Conservation (phyloP, 106 monocot species). For the Acanthochlamys bracteata region DNA sequence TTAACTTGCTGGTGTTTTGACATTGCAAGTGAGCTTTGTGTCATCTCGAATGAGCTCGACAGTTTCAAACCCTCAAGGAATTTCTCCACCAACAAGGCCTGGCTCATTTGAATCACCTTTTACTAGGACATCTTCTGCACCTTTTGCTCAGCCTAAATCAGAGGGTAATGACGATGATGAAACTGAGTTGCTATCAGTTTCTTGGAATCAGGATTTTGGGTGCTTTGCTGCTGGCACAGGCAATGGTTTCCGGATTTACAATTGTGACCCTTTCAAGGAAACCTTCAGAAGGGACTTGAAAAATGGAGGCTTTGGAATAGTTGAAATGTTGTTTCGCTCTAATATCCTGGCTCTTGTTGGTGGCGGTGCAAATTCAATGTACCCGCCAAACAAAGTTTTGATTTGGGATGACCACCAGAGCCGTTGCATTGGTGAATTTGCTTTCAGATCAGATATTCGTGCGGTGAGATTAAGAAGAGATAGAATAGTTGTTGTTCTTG, state of each 20-base stretch:
- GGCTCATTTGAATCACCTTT: slow-evolving; percentile 36
- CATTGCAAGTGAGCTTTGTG: background rate
- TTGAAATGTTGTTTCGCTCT: slow-evolving; percentile 73
- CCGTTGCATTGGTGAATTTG: slow-evolving; percentile 75
- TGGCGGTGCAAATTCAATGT: slow-evolving; percentile 60
- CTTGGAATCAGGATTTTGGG: slow-evolving; percentile 90
- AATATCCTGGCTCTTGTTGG: slow-evolving; percentile 92
- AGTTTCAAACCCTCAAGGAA: slow-evolving; percentile 35
- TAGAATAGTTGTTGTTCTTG: slow-evolving; percentile 77
- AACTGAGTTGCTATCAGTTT: slow-evolving; percentile 56
- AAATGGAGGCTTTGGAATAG: slow-evolving; percentile 79
- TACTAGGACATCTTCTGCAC: slow-evolving; percentile 17
- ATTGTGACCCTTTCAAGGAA: slow-evolving; percentile 79
- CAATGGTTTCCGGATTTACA: slow-evolving; percentile 74
- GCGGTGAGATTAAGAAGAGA: slow-evolving; percentile 65
- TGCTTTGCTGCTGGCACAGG: slow-evolving; percentile 82
- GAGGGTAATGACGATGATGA: slow-evolving; percentile 30
- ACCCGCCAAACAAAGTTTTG: slow-evolving; percentile 88
- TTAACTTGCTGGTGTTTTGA: background rate
- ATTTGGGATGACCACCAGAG: slow-evolving; percentile 83
- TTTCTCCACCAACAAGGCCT: slow-evolving; percentile 17
- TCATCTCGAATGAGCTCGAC: slow-evolving; percentile 35
- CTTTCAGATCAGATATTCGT: slow-evolving; percentile 78
- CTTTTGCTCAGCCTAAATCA: slow-evolving; percentile 30
- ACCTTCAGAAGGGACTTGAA: slow-evolving; percentile 79